Conservation (phyloP, 495 filamentous ascomycete species). For the Hypoxylon lenormandii region DNA sequence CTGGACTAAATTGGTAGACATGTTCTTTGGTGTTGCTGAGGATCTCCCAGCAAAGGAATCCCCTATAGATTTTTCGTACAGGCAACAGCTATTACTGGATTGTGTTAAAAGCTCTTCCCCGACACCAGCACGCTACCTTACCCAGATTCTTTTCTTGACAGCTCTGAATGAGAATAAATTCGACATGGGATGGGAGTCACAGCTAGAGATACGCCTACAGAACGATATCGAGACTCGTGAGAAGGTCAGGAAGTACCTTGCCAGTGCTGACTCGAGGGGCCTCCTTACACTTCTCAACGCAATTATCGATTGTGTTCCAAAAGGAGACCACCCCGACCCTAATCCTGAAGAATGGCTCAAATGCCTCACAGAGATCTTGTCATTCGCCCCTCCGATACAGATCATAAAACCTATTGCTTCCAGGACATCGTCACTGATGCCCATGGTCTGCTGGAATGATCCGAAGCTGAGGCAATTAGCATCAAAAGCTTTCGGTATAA, state of each 20-base stretch:
- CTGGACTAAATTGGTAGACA: constrained; percentile 60
- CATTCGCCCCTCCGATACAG: constrained; percentile 66
- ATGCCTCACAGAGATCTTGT: constrained; percentile 74
- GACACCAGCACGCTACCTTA: constrained; percentile 75
- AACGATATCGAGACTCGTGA: constrained; percentile 71
- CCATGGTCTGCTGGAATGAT: constrained; percentile 76
- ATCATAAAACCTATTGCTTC: constrained; percentile 64
- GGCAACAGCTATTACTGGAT: constrained; percentile 54
- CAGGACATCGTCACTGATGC: constrained; percentile 63
- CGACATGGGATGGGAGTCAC: constrained; percentile 86
- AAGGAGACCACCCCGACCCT: constrained; percentile 43
- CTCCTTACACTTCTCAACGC: constrained; percentile 50
- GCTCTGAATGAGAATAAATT: constrained; percentile 73
- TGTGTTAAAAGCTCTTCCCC: constrained; percentile 67
- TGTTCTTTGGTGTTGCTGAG: constrained; percentile 55
- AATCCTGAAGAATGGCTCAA: constrained; percentile 65
- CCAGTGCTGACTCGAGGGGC: constrained; percentile 40
- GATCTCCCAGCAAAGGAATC: constrained; percentile 29
- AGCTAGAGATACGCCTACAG: constrained; percentile 75
- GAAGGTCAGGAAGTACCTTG: constrained; percentile 64
- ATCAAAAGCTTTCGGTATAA: constrained; percentile 79
- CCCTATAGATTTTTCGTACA: constrained; percentile 46
- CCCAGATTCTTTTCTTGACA: constrained; percentile 77
- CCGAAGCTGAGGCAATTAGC: constrained; percentile 70
- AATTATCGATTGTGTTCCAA: constrained; percentile 43